These are phyloP conservation scores for Alternaria sp. DNA, from an alignment of 2,329 filamentous ascomycete genomes.

Conservation along the genomic window DNA sequence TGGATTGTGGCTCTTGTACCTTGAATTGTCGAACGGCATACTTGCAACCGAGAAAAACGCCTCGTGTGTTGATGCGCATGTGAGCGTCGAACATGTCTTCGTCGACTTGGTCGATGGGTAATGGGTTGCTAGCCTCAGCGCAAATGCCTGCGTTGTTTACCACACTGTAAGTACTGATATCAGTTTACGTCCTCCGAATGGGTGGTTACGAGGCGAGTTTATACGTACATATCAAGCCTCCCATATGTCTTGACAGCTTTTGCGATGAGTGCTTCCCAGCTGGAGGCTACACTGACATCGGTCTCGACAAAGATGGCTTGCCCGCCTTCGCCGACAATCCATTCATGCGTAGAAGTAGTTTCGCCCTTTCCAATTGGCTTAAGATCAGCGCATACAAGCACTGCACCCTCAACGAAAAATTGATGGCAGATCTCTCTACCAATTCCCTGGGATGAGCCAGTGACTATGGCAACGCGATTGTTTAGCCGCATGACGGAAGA, in stretches of 20 bases:
- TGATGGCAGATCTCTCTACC: conserved; percentile 31
- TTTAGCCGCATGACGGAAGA: no score
- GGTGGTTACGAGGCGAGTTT: not conserved
- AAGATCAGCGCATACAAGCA: not conserved
- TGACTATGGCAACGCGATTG: conserved; percentile 38
- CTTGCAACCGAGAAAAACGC: conserved; percentile 53
- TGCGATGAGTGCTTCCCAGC: no score
- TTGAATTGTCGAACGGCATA: conserved; percentile 51
- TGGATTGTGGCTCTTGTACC: conserved; percentile 41
- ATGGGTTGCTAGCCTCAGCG: not conserved
- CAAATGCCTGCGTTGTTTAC: conserved; percentile 2
- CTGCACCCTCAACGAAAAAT: not conserved
- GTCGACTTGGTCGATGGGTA: not conserved
- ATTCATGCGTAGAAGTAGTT: no score
- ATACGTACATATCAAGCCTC: no score
- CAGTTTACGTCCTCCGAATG: not conserved
- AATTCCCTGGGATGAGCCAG: conserved; percentile 40
- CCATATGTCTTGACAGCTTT: no score
- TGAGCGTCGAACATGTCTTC: conserved; percentile 48
- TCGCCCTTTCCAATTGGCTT: no score
- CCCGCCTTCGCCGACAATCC: no score
- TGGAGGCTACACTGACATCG: no score
- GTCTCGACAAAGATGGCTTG: no score
- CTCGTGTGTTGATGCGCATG: conserved; percentile 50
- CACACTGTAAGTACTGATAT: not conserved